These are phyloP conservation scores for Boletus subcaerulescens DNA, from an alignment of 768 basidiomycete genomes.

Conservation along the genomic window DNA sequence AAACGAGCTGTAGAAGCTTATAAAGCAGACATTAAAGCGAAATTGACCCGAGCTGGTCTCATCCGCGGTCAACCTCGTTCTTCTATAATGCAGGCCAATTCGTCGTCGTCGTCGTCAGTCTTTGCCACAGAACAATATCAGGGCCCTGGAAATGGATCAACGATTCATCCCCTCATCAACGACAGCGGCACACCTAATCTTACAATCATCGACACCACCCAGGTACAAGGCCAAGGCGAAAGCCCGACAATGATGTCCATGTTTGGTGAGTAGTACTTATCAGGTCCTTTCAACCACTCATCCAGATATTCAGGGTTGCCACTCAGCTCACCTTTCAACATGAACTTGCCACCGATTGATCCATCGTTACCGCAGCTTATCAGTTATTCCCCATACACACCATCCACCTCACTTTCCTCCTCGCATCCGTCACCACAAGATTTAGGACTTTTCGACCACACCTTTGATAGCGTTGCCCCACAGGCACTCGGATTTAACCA, in stretches of 20 bases:
- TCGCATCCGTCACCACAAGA: conserved; percentile 35
- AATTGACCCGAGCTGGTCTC: conserved; percentile 71
- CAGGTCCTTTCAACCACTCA: conserved; percentile 9
- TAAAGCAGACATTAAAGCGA: conserved; percentile 81
- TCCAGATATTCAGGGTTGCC: conserved; percentile 19
- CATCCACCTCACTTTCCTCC: conserved; percentile 32
- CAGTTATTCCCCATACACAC: conserved; percentile 34
- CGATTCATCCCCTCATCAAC: conserved; percentile 19
- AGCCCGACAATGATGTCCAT: conserved; percentile 27
- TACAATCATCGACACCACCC: conserved; percentile 19
- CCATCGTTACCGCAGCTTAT: conserved; percentile 26
- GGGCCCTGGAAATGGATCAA: conserved; percentile 18
- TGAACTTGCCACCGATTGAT: conserved; percentile 29
- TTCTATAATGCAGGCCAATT: conserved; percentile 41
- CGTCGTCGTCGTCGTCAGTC: conserved; percentile 33
- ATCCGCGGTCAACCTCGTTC: conserved; percentile 81
- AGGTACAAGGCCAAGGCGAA: conserved; percentile 17
- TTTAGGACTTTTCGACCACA: conserved; percentile 30
- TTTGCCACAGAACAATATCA: conserved; percentile 33
- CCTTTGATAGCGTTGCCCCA: conserved; percentile 35
- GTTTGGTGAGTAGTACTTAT: conserved; percentile 23
- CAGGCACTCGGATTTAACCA: conserved; percentile 28
- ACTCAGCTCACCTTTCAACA: conserved; percentile 31
- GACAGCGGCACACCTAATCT: conserved; percentile 22
- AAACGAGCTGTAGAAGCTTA: conserved; percentile 79